Evolutionary conservation across 1,284 basidiomycete genomes (phyloP).

Genomic region (Veloboletus limbatus): DNA sequence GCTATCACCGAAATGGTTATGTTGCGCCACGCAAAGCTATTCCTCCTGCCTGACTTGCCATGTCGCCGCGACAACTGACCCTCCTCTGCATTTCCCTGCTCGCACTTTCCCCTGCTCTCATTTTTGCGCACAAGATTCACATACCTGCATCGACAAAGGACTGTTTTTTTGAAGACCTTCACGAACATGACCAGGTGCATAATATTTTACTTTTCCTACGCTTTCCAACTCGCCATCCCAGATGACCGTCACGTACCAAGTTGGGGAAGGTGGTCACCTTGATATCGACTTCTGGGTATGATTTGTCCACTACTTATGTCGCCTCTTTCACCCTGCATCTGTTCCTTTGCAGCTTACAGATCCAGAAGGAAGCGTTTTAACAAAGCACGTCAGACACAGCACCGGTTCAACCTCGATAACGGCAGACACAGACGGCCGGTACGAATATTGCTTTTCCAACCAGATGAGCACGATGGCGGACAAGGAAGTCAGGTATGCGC

Average conservation of each 20-base stretch:
- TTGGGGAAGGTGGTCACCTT: constrained; percentile 92
- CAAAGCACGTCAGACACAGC: constrained; percentile 81
- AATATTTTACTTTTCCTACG: background rate
- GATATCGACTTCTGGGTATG: constrained; percentile 95
- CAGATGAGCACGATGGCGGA: constrained; percentile 94
- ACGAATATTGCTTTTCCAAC: constrained; percentile 98
- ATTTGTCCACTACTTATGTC: background rate
- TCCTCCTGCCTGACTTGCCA: background rate
- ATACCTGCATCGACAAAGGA: constrained; percentile 81
- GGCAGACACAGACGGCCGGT: constrained; percentile 81
- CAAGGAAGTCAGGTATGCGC: constrained; percentile 85
- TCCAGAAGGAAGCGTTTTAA: constrained; percentile 66
- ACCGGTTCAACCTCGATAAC: constrained; percentile 90
- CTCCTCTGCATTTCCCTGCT: constrained; percentile 4
- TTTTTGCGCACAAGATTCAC: constrained; percentile 66
- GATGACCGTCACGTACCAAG: constrained; percentile 99
- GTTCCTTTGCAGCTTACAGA: constrained; percentile 62
- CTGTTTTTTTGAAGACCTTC: constrained; percentile 98
- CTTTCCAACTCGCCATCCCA: constrained; percentile 33
- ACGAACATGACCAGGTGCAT: constrained; percentile 86
- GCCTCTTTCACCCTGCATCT: background rate
- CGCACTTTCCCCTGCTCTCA: constrained; percentile 37
- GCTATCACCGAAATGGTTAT: constrained; percentile 10
- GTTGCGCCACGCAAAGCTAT: background rate
- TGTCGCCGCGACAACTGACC: constrained; percentile 25